phyloP scores from a whole-genome alignment of 257 asterid genomes.

The Salvia rosmarinus region DNA sequence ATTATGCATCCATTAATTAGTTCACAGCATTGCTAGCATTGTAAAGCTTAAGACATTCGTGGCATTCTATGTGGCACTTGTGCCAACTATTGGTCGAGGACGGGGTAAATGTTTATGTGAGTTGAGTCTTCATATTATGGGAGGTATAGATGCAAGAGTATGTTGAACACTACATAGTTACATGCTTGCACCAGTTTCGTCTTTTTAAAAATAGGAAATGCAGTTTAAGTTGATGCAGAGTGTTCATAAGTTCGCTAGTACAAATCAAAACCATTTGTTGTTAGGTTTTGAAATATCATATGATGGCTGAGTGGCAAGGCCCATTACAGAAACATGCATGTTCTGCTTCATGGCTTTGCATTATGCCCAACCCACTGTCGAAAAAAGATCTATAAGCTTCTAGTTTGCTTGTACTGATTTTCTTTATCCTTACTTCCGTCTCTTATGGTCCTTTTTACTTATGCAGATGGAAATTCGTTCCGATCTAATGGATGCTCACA shows the following conservation, averaged over 20 bases:
- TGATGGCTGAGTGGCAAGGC: slow-evolving; percentile 18
- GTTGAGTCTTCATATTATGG: slow-evolving; percentile 26
- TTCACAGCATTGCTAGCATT: slow-evolving; percentile 13
- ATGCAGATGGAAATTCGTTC: slow-evolving; percentile 89
- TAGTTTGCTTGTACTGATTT: slow-evolving; percentile 11
- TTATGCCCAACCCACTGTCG: background rate
- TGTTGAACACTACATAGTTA: background rate
- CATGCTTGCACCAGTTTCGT: background rate
- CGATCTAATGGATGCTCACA: slow-evolving; percentile 98
- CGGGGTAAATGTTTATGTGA: background rate
- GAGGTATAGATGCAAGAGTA: slow-evolving; percentile 14
- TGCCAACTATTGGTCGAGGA: slow-evolving; percentile 24
- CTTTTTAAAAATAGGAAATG: slow-evolving; percentile 15
- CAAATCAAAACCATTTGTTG: background rate
- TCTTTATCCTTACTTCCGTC: slow-evolving; percentile 11
- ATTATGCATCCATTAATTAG: slow-evolving; percentile 15
- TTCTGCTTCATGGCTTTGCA: background rate
- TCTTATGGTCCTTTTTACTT: slow-evolving; percentile 30
- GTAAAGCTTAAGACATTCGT: background rate
- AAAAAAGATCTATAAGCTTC: slow-evolving; percentile 12
- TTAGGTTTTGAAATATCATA: slow-evolving; percentile 3
- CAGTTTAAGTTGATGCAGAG: background rate
- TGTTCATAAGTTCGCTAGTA: slow-evolving; percentile 21
- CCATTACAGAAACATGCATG: background rate
- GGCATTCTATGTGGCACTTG: slow-evolving; percentile 21